phyloP scores from a whole-genome alignment of 164 flowering plant genomes.

The Brasenia schreberi region DNA sequence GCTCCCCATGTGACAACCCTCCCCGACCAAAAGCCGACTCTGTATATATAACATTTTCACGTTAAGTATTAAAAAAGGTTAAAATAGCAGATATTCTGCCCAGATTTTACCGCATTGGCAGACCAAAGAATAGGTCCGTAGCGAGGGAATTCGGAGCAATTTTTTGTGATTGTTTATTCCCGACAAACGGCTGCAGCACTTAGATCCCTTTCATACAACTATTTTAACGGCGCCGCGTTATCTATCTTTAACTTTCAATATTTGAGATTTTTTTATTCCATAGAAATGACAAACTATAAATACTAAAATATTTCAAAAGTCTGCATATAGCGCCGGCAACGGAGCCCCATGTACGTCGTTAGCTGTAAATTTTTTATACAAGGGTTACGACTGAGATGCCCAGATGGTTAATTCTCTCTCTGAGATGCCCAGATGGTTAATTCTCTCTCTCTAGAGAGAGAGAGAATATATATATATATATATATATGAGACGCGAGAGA shows the following conservation, averaged over 20 bases:
- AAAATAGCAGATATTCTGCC: neutral
- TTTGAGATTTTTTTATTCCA: neutral
- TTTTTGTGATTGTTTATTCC: neutral
- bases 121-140: neutral
- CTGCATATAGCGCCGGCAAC: too few species aligned
- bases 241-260: neutral
- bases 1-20: neutral
- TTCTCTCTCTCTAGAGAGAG: too few species aligned
- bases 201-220: too few species aligned
- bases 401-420: too few species aligned
- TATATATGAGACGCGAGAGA: too few species aligned
- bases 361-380: too few species aligned
- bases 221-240: neutral
- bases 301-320: too few species aligned
- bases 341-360: too few species aligned
- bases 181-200: neutral
- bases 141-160: neutral
- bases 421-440: too few species aligned
- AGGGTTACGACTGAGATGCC: too few species aligned
- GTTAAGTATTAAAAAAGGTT: too few species aligned
- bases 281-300: neutral
- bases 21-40: neutral
- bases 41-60: neutral
- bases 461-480: too few species aligned
- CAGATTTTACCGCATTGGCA: neutral